A percentile compares a stretch with the other conserved stretches of the same genome.
Conservation (phyloP, 495 filamentous ascomycete species). For the Niebla homalea region DNA sequence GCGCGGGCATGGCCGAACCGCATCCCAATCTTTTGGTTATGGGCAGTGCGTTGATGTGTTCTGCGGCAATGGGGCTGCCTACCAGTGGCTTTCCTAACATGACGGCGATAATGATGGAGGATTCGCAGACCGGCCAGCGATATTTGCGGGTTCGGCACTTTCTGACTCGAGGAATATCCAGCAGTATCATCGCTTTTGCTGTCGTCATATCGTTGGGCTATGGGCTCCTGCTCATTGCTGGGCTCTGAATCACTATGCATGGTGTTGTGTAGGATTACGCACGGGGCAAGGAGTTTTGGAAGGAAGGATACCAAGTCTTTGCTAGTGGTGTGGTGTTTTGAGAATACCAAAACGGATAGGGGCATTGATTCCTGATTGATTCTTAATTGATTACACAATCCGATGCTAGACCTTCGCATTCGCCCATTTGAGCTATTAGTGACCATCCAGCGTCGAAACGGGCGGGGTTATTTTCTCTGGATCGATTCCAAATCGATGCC, state of each 20-base stretch:
- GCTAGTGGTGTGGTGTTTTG: too few relatives aligned
- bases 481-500: too few relatives aligned
- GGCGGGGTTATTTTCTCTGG: too few relatives aligned
- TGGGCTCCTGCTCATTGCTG: constrained; percentile 34
- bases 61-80: constrained; percentile 74
- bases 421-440: too few relatives aligned
- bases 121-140: constrained; percentile 74
- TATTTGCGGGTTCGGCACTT: constrained; percentile 93
- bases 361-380: too few relatives aligned
- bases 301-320: too few relatives aligned
- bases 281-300: too few relatives aligned
- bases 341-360: too few relatives aligned
- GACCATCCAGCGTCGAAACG: too few relatives aligned
- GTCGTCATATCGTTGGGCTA: constrained; percentile 85
- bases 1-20: constrained; percentile 68
- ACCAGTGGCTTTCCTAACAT: constrained; percentile 98
- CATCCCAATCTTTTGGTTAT: constrained; percentile 94
- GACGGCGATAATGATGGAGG: constrained; percentile 99
- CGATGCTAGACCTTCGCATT: too few relatives aligned
- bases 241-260: background rate
- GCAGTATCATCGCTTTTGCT: constrained; percentile 62
- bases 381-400: too few relatives aligned
- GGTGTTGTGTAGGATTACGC: too few relatives aligned
- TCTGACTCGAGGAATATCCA: constrained; percentile 76
- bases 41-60: constrained; percentile 57